phyloP scores from a whole-genome alignment of 306 rosid genomes.

The barrel medic (Medicago truncatula) region MtrunA17r5.0-ANR NC_053049.1:28458501-28459000 shows the following conservation, averaged over 20 bases:
- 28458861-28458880: conserved; percentile 59
- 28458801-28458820: conserved; percentile 53
- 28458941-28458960: conserved; percentile 52
- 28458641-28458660: conserved; percentile 59
- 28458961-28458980: conserved; percentile 54
- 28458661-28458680: conserved; percentile 54
- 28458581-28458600: conserved; percentile 61
- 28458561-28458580: conserved; percentile 52
- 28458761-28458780: conserved; percentile 49
- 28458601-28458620: conserved; percentile 56
- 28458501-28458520: conserved; percentile 44
- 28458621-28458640: conserved; percentile 50
- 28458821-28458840: conserved; percentile 55
- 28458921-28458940: conserved; percentile 53
- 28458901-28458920: conserved; percentile 48
- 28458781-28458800: conserved; percentile 53
- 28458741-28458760: conserved; percentile 60
- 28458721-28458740: conserved; percentile 55
- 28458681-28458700: conserved; percentile 51
- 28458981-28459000: conserved; percentile 54
- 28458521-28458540: conserved; percentile 52
- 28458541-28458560: conserved; percentile 57
- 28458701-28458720: conserved; percentile 49
- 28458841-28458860: conserved; percentile 48
- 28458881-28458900: conserved; percentile 67